Conservation (phyloP, 306 rosid genomes). For the Urtica urens region DNA sequence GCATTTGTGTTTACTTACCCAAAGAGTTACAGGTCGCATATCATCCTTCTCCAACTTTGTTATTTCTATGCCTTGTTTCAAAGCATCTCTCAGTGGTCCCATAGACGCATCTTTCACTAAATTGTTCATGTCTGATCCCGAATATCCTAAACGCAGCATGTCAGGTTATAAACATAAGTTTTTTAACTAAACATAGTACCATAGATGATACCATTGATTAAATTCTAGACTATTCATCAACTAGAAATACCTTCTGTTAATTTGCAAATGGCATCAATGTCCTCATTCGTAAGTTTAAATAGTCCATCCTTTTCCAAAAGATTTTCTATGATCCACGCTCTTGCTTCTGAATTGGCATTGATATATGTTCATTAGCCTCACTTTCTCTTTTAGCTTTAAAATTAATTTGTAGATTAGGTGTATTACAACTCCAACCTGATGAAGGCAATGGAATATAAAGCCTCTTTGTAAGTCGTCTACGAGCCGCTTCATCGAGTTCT, state of each 20-base stretch:
- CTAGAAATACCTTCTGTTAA: constrained; percentile 54
- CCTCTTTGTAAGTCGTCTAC: constrained; percentile 85
- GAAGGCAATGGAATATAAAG: constrained; percentile 90
- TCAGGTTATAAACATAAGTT: neutral
- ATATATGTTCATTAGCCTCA: constrained; percentile 22
- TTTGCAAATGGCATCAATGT: constrained; percentile 52
- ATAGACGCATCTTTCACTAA: constrained; percentile 86
- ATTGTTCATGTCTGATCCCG: constrained; percentile 95
- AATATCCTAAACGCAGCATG: constrained; percentile 49
- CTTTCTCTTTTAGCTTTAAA: constrained; percentile 4
- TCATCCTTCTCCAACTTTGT: constrained; percentile 59
- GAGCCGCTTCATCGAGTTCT: constrained; percentile 96
- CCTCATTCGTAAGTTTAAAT: constrained; percentile 50
- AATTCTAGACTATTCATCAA: constrained; percentile 3
- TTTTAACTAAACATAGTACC: neutral
- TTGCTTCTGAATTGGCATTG: constrained; percentile 51
- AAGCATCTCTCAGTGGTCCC: constrained; percentile 95
- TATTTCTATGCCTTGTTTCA: constrained; percentile 61
- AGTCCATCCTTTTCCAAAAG: constrained; percentile 77
- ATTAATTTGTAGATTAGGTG: constrained; percentile 4
- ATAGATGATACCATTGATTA: constrained; percentile 3
- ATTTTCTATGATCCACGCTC: constrained; percentile 66
- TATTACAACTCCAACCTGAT: constrained; percentile 39
- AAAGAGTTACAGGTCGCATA: constrained; percentile 60
- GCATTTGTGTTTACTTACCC: constrained; percentile 35